phyloP scores from a whole-genome alignment of 768 basidiomycete genomes.

The Lyophyllum shimeji region DNA sequence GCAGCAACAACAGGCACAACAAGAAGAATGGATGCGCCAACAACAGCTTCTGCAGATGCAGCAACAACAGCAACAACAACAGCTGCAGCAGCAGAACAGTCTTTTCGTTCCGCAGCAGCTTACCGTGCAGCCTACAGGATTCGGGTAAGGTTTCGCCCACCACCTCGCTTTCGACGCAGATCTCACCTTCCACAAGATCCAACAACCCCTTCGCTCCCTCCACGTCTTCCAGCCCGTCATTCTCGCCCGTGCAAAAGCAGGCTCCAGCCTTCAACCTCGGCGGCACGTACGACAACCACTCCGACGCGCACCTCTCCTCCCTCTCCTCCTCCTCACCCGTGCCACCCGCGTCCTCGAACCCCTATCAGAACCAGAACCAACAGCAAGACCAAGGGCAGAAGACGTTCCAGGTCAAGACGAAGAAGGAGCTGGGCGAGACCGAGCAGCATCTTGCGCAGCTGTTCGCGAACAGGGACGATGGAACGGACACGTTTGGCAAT shows the following conservation, averaged over 20 bases:
- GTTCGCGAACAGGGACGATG: slow-evolving; percentile 88
- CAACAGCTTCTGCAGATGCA: slow-evolving; percentile 45
- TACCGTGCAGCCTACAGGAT: slow-evolving; percentile 66
- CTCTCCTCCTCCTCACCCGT: slow-evolving; percentile 40
- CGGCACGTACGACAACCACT: slow-evolving; percentile 64
- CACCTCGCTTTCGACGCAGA: not conserved
- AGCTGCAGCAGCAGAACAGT: slow-evolving; percentile 45
- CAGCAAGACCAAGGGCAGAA: slow-evolving; percentile 31
- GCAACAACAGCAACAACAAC: slow-evolving; percentile 56
- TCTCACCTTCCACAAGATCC: slow-evolving; percentile 47
- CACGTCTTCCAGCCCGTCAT: slow-evolving; percentile 31
- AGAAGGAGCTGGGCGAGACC: slow-evolving; percentile 50
- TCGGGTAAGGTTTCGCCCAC: slow-evolving; percentile 50
- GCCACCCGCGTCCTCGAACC: slow-evolving; percentile 27
- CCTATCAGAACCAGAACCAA: slow-evolving; percentile 22
- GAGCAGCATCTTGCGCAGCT: slow-evolving; percentile 78
- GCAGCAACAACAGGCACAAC: slow-evolving; percentile 54
- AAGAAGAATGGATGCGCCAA: slow-evolving; percentile 43
- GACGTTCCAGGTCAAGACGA: slow-evolving; percentile 40
- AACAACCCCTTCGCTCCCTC: slow-evolving; percentile 93
- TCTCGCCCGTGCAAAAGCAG: slow-evolving; percentile 24
- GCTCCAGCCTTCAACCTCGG: slow-evolving; percentile 65
- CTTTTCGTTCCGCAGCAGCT: slow-evolving; percentile 25
- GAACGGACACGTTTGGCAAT: slow-evolving; percentile 96
- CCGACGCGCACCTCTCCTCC: slow-evolving; percentile 42